Base-by-base conservation (phyloP, 2,329 filamentous ascomycete species). In the Fusarium penzigii region DNA sequence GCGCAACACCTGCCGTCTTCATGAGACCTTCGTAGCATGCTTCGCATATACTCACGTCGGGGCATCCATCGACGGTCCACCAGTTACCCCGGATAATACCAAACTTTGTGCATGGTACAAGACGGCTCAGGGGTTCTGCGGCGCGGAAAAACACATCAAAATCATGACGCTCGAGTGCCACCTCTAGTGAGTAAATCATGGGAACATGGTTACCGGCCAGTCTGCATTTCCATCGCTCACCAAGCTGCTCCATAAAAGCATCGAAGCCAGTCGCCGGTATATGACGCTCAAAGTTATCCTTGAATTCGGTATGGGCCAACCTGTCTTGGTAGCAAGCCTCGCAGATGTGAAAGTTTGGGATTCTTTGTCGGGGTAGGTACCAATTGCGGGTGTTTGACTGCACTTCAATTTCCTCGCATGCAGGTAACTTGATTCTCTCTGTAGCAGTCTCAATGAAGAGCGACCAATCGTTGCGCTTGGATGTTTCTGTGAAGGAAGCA, bases 301-400 rank as follows among this genome's bases (percentile, higher is more conserved):
- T 65, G 7, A 74, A 68, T 0, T 44, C 44, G 0, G 70, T 72
- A 3, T 64, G 41, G 0, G 59, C 66, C 6, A 73, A n/a, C 12
- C 62, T 66, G 16, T 73, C 70, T 11, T 72, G 49, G 49, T 67
- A 72, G 17, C 72, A 74, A 2, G 67, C 51, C 42, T 72, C 68
- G 46, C 72, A 74, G 1, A 70, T 55, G 5, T 55, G 53, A 41
- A 73, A 41, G 1, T 60, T 55, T 1, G 67, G 52, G 3, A 71
- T 62, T 10, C 44, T 53, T 2, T 56, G 59, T 0, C 64, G 59
- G 0, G 64, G 57, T 1, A 59, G 38, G 29, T 65, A 64, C 70
- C 70, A 73, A 6, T 52, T 62, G 1, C 60, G 53, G 2, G 51
- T 55, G 11, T 61, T 63, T 1, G 62, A 51, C 14, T 56, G 53